A percentile compares a stretch with the other conserved stretches of the same genome.
Evolutionary conservation across 495 filamentous ascomycete species (phyloP).

Genomic region (Poronia punctata): DNA sequence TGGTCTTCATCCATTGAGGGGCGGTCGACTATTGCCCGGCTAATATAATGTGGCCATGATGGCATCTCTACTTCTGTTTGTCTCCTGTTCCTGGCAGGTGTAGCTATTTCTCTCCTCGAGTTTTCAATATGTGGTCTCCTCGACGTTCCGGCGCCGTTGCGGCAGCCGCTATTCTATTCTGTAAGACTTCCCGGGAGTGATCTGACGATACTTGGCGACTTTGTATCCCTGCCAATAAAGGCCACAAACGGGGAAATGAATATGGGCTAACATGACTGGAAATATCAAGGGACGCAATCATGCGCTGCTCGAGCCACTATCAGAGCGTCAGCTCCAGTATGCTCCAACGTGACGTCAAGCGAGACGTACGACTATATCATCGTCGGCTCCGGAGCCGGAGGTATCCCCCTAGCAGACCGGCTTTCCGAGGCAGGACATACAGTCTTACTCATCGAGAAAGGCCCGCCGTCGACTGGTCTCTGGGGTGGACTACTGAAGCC

Average conservation of each 20-base stretch:
- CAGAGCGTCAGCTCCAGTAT: too few relatives aligned
- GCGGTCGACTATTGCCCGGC: neutral
- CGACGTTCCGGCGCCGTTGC: slow-evolving; percentile 10
- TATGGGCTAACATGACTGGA: slow-evolving; percentile 7
- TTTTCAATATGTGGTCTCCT: slow-evolving; percentile 14
- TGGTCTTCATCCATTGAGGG: too few relatives aligned
- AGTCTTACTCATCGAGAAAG: slow-evolving; percentile 51
- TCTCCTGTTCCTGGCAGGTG: neutral
- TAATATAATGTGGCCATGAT: slow-evolving; percentile 7
- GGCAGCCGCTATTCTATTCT: slow-evolving; percentile 12
- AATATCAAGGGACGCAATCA: slow-evolving; percentile 9
- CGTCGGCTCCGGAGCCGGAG: slow-evolving; percentile 50
- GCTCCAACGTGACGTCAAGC: slow-evolving; percentile 24
- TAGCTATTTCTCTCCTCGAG: neutral
- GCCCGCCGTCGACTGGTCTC: slow-evolving; percentile 44
- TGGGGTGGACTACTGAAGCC: slow-evolving; percentile 44
- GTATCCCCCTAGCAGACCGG: slow-evolving; percentile 50
- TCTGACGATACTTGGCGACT: neutral
- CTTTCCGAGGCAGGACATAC: slow-evolving; percentile 48
- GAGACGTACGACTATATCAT: slow-evolving; percentile 54
- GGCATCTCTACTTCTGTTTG: neutral
- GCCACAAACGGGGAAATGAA: neutral
- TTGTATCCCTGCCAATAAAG: neutral
- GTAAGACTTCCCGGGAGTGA: slow-evolving; percentile 12
- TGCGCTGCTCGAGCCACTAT: too few relatives aligned